Conservation (phyloP, 2,329 filamentous ascomycete species). For the Penicillium sp. region DNA sequence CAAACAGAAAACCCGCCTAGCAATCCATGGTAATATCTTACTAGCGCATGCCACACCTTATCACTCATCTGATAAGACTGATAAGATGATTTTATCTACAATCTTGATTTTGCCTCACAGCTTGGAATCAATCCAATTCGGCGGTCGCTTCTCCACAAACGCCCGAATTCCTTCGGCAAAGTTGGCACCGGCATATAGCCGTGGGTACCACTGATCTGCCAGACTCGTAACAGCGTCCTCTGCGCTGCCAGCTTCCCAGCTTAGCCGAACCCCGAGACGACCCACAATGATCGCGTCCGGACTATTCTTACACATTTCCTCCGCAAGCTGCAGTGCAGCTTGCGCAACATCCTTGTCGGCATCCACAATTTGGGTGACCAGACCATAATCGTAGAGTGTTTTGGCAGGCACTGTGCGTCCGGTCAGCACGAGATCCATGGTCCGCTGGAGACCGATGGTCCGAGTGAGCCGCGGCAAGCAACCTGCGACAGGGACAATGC, state of each 20-base stretch:
- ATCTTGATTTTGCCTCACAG: constrained; percentile 16
- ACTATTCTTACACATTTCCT: constrained; percentile 62
- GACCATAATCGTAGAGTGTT: constrained; percentile 64
- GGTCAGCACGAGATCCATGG: constrained; percentile 69
- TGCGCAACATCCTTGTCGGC: constrained; percentile 28
- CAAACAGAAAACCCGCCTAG: neutral
- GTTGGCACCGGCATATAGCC: constrained; percentile 65
- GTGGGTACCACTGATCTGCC: constrained; percentile 58
- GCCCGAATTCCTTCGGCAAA: constrained; percentile 70
- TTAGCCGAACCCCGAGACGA: constrained; percentile 66
- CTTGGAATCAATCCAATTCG: constrained; percentile 55
- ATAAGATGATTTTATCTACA: constrained; percentile 5
- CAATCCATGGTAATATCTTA: neutral
- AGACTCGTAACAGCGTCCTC: constrained; percentile 61
- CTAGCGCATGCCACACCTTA: neutral
- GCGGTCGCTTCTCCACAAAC: constrained; percentile 72
- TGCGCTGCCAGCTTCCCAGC: constrained; percentile 69
- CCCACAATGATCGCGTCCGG: constrained; percentile 73
- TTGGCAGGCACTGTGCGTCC: constrained; percentile 60
- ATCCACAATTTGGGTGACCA: constrained; percentile 67
- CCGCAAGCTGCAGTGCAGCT: constrained; percentile 59
- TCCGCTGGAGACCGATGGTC: constrained; percentile 67
- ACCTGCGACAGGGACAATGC: constrained; percentile 70
- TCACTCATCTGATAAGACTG: constrained; percentile 3
- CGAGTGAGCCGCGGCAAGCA: constrained; percentile 66